Evolutionary conservation across 2,329 filamentous ascomycete genomes (phyloP).

Genomic region (Diaporthe ilicicola): DNA sequence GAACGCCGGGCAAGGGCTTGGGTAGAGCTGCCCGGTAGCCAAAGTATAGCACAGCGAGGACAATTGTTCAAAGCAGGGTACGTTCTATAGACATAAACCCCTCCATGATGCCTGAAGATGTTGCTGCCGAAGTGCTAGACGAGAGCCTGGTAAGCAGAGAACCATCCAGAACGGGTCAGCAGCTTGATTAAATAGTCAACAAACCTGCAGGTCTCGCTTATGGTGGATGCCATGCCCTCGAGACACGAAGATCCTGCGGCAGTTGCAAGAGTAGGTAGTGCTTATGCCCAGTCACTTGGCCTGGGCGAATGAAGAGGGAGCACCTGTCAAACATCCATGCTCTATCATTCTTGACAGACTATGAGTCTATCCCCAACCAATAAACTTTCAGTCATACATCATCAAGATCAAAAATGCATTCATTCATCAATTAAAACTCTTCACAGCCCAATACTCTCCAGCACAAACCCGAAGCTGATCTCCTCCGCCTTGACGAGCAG

Average conservation of each 20-base stretch:
- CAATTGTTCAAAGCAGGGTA: not conserved
- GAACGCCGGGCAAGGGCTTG: slow-evolving; percentile 54
- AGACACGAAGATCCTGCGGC: not conserved
- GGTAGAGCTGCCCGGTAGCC: slow-evolving; percentile 43
- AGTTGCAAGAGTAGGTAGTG: not conserved
- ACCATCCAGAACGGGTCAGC: not conserved
- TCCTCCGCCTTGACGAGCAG: slow-evolving; percentile 51
- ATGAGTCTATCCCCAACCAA: not conserved
- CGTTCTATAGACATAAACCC: not conserved
- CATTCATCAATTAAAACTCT: too few relatives aligned
- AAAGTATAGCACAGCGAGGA: not conserved
- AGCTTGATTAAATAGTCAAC: not conserved
- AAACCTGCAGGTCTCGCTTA: not conserved
- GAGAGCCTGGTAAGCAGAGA: not conserved
- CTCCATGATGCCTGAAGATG: not conserved
- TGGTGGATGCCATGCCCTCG: not conserved
- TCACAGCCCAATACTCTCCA: slow-evolving; percentile 43
- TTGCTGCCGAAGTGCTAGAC: not conserved
- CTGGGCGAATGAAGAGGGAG: not conserved
- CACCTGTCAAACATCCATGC: not conserved
- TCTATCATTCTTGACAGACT: not conserved
- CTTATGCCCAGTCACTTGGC: not conserved
- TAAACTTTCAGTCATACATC: not conserved
- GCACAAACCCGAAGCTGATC: slow-evolving; percentile 51
- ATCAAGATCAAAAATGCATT: not conserved